phyloP scores from a whole-genome alignment of 108 stramenopile species.

The Schizochytrium sp. region DNA sequence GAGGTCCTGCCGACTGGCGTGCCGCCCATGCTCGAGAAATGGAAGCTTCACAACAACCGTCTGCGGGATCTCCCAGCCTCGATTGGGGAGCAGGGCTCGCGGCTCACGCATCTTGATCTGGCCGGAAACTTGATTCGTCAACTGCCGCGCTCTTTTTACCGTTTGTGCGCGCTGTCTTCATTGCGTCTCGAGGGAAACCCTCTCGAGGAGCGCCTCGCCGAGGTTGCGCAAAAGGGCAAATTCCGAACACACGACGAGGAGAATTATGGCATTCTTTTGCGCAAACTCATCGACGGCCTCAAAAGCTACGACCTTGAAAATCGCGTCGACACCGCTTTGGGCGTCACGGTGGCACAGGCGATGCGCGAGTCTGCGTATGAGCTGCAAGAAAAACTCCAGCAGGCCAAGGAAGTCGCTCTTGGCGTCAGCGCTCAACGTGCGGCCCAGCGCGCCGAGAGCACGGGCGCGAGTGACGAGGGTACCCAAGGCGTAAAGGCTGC shows the following conservation, averaged over 20 bases:
- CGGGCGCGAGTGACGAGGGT: background rate
- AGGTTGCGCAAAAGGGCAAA: background rate
- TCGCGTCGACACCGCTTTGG: background rate
- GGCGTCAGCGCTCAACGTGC: background rate
- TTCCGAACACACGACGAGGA: background rate
- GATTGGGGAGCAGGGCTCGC: background rate
- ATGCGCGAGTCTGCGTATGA: background rate
- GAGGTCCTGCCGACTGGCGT: background rate
- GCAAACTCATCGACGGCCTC: background rate
- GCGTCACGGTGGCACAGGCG: background rate
- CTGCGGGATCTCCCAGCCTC: background rate
- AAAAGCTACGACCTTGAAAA: background rate
- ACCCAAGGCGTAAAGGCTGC: background rate
- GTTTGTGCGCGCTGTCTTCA: background rate
- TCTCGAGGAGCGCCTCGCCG: background rate
- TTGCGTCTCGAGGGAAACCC: background rate
- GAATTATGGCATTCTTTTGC: background rate
- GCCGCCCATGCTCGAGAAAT: background rate
- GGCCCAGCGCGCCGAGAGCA: background rate
- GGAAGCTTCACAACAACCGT: conserved; percentile 11
- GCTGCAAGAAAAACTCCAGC: background rate
- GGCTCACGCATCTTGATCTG: background rate
- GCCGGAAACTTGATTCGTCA: background rate
- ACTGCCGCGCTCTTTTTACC: background rate
- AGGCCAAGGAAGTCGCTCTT: background rate